Evolutionary conservation across 1,284 basidiomycete genomes (phyloP).

Genomic region (Naganishia cerealis): DNA sequence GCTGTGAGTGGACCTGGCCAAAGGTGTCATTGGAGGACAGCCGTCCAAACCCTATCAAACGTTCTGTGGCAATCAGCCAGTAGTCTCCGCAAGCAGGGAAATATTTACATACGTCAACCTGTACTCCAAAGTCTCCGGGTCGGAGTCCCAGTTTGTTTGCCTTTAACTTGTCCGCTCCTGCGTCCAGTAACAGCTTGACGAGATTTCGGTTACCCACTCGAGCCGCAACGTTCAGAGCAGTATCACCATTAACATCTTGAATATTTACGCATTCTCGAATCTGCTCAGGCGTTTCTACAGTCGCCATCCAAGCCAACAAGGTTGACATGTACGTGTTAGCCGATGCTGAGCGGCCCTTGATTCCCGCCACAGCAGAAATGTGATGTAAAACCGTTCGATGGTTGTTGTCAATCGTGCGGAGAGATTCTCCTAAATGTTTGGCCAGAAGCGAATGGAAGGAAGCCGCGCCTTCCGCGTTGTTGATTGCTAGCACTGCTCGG

Average conservation of each 20-base stretch:
- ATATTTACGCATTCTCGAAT: constrained; percentile 69
- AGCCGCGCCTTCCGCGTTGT: constrained; percentile 74
- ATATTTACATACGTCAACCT: constrained; percentile 68
- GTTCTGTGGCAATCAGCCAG: not conserved
- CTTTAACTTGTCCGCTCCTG: constrained; percentile 84
- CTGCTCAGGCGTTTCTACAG: constrained; percentile 35
- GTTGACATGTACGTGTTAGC: constrained; percentile 92
- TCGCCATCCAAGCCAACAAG: constrained; percentile 77
- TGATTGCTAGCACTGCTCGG: constrained; percentile 83
- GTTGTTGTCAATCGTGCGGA: constrained; percentile 87
- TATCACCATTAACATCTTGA: constrained; percentile 95
- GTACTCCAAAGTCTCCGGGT: constrained; percentile 90
- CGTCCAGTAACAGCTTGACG: constrained; percentile 83
- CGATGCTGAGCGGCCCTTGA: constrained; percentile 78
- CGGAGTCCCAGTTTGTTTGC: constrained; percentile 92
- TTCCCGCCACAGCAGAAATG: constrained; percentile 82
- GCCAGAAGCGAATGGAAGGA: constrained; percentile 70
- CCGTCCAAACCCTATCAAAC: constrained; percentile 65
- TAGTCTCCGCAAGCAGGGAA: not conserved
- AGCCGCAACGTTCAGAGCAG: constrained; percentile 91
- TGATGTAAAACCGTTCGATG: constrained; percentile 91
- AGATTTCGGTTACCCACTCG: constrained; percentile 86
- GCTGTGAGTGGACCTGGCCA: constrained; percentile 39
- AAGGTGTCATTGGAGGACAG: constrained; percentile 62
- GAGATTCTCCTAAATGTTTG: constrained; percentile 59